Evolutionary conservation across 2,329 filamentous ascomycete species (phyloP), one percentile per base, ranked within the genome.

Genomic region (Apiospora aurea): DNA sequence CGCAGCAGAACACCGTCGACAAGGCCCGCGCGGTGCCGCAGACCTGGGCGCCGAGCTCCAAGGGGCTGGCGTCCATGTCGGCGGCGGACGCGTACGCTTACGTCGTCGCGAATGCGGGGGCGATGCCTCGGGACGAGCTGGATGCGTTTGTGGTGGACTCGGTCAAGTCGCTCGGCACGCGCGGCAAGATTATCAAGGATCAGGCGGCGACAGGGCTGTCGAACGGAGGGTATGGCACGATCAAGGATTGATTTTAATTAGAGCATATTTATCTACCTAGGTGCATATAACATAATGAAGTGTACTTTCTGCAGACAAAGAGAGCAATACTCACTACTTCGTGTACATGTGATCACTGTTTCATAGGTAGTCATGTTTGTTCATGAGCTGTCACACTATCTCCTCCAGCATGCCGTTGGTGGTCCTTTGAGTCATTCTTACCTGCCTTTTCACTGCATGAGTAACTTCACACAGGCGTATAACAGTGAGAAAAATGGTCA

Each of bases 51-150:
- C 71, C 72, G 26, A 73, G 74, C 2, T 78, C 76, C 0, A 57
- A 69, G 0, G 71, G 70, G 0, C 69, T 79, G 43, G 77, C 75
- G 0, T 74, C 57, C 18, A n/a, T 84, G 64, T 78, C 76, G 44
- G 82, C 83, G 1, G 75, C 76, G 1, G 79, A 83, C 11, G 83
- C 82, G 0, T 75, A 83, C 41, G 77, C 73, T 3, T 76, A 80
- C 68, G 81, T 84, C 13, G 74, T 81, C 8, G 78, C 77, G 4
- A 80, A 79, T 46, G 83, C 78, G 1, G 83, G 83, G 13, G 83
- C 83, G 2, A 81, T 77, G 11, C 78, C 78, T 1, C 71, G 76
- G 10, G 77, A 79, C 57, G 74, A 79, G 57, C 75, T 79, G 14
- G 78, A 79, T 70, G 70, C 75, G 4, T 74, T 77, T 71, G 77